Base-by-base conservation (phyloP, 331 rosid species). In the Pyrus hybrid region DNA sequence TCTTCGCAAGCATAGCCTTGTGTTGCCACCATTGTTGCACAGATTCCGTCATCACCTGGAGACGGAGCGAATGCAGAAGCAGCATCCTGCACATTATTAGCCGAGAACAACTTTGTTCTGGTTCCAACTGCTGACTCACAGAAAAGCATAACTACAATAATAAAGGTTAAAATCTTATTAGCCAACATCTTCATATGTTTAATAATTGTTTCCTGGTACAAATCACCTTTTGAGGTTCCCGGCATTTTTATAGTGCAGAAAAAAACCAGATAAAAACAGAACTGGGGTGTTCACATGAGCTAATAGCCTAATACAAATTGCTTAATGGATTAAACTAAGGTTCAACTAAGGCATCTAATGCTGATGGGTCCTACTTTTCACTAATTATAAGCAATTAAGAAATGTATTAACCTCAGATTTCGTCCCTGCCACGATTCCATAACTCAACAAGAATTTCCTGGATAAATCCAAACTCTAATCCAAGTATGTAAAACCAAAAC, bases 1-100 rank as follows among this genome's bases (percentile, higher is more conserved):
- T 95, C 97, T 90, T 95, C 97, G 70, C 99, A 95, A 80, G 80
- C 77, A 57, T 92, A 90, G 73, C 88, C 91, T 80, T 85, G 86
- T 5, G 72, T 75, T 78, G 70, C 77, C 73, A 90, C 96, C 91
- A 95, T 81, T 62, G 88, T 79, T 74, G 87, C 79, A 69, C 97
- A 90, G 70, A 95, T 82, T 49, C 97, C 96, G 71, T 81, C 91
- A 23, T 17, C 54, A 22, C 72, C 7, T 11, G 70, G 20, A 28
- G 70, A 58, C 51, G 86, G 74, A 72, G 83, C 70, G 63, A 79
- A 76, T 76, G 86, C 80, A 63, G 89, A 69, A 71, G 73, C 29
- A 20, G 62, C 56, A 70, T n/a, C 75, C 70, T 41, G 57, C 17
- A 71, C 75, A 9, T 49, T 26, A 22, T 28, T 9, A 37, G 45